Base-by-base conservation (phyloP, 225 moss, liverwort and hornwort genomes). In the Bryum argenteum region DNA sequence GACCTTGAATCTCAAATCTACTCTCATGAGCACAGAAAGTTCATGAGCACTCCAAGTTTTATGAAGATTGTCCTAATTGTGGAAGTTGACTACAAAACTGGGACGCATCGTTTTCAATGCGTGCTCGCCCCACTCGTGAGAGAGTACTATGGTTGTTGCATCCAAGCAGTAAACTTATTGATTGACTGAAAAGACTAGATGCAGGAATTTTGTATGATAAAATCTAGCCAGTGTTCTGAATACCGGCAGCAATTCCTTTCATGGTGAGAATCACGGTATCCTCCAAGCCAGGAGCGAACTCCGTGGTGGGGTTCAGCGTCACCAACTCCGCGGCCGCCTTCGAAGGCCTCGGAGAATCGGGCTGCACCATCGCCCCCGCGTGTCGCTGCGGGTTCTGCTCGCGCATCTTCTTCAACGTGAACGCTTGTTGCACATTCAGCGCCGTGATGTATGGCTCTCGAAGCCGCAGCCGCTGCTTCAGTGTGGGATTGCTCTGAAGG, bases 191-290 rank as follows among this genome's bases (percentile, higher is more conserved):
- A 33, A 33, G 33, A 33, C 33, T 33, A 20, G 43, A 48, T 16
- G 38, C 20, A 9, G 41, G 17, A 12, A 6, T 10, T 64, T 19
- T 38, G 65, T 20, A 33, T 33, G 33, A n/a, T n/a, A n/a, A n/a
- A n/a, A 42, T 44, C 75, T 85, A 88, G 8, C 88, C 88, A n/a
- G 88, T 88, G 66, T 88, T 89, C 64, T 89, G 89, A 63, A 89
- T 89, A 23, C 89, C 89, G 13, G 89, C 89, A 69, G 89, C 89
- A 22, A 89, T 86, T 8, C 89, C 89, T 73, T 89, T 89, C 89
- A 89, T 89, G 39, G 89, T 89, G 0, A 89, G 83, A 26, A 89
- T 89, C 47, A 89, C 24, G 67, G 89, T 89, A 38, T 89, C 89
- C 63, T 88, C 88, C 44, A 88, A 65, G 10, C 88, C 88, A 6